Percentiles rank a stretch among this genome's conserved stretches.
Conservation (phyloP, 345 rosid genomes). For the Salix purpurea region DNA sequence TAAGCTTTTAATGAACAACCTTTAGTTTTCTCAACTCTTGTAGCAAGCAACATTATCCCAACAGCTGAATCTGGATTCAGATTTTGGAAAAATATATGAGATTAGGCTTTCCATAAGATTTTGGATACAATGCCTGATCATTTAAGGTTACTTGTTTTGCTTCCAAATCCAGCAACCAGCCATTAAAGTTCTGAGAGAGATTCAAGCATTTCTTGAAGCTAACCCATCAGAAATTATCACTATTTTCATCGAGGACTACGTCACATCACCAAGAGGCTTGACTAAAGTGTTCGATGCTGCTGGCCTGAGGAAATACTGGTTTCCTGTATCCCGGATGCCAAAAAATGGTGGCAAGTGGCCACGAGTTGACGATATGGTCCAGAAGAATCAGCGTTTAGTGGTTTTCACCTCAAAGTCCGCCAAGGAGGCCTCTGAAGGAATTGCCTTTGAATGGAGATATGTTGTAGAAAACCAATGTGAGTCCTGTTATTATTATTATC, state of each 20-base stretch:
- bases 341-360: constrained; percentile 31
- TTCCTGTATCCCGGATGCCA: constrained; percentile 30
- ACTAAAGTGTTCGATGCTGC: constrained; percentile 22
- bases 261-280: constrained; percentile 25
- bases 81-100: not conserved
- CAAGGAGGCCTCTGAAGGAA: constrained; percentile 31
- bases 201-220: constrained; percentile 20
- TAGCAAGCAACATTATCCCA: no score
- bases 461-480: constrained; percentile 28
- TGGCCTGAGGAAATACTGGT: constrained; percentile 29
- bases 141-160: not conserved
- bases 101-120: not conserved
- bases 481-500: not conserved
- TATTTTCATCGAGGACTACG: constrained; percentile 28
- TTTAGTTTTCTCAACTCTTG: no score
- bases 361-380: constrained; percentile 19
- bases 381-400: constrained; percentile 25
- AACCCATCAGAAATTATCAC: constrained; percentile 28
- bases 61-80: not conserved
- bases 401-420: constrained; percentile 31
- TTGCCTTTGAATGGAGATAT: constrained; percentile 25
- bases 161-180: constrained; percentile 24
- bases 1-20: no score
- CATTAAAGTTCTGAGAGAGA: constrained; percentile 25
- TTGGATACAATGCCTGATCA: not conserved